Evolutionary conservation across 306 rosid genomes (phyloP).

Genomic region (Arachis hypogaea): DNA sequence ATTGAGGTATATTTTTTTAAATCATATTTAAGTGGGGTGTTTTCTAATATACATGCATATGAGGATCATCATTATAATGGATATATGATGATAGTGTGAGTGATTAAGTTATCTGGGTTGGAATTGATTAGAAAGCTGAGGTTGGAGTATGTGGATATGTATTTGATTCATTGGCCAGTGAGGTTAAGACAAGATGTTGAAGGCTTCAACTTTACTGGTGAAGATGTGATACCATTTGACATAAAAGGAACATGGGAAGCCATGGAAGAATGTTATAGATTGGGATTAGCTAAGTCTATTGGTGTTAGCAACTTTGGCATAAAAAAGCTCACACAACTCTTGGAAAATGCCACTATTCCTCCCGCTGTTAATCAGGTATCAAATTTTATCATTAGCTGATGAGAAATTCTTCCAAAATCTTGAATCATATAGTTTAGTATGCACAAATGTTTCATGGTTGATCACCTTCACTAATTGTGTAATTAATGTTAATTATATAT

Average conservation of each 20-base stretch:
- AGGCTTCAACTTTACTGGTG: conserved; percentile 26
- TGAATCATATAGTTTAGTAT: too few relatives aligned
- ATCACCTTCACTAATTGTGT: too few relatives aligned
- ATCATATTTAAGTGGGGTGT: too few relatives aligned
- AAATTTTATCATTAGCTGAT: not conserved
- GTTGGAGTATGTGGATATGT: conserved; percentile 40
- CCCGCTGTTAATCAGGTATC: conserved; percentile 45
- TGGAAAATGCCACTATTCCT: conserved; percentile 37
- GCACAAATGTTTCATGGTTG: too few relatives aligned
- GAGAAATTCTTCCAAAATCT: too few relatives aligned
- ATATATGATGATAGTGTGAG: too few relatives aligned
- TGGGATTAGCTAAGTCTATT: conserved; percentile 44
- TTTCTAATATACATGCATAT: too few relatives aligned
- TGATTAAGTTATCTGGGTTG: not conserved
- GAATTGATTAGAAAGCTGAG: conserved; percentile 37
- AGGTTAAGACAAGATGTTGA: conserved; percentile 38
- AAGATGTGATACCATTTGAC: conserved; percentile 47
- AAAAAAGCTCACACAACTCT: conserved; percentile 28
- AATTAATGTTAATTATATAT: too few relatives aligned
- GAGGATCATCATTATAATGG: too few relatives aligned
- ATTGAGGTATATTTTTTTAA: too few relatives aligned
- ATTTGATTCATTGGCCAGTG: conserved; percentile 45
- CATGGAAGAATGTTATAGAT: conserved; percentile 36
- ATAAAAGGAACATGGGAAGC: conserved; percentile 44
- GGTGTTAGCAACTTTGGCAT: conserved; percentile 45